phyloP scores from a whole-genome alignment of 73 alveolate genomes.

The Tetrahymena borealis region DNA sequence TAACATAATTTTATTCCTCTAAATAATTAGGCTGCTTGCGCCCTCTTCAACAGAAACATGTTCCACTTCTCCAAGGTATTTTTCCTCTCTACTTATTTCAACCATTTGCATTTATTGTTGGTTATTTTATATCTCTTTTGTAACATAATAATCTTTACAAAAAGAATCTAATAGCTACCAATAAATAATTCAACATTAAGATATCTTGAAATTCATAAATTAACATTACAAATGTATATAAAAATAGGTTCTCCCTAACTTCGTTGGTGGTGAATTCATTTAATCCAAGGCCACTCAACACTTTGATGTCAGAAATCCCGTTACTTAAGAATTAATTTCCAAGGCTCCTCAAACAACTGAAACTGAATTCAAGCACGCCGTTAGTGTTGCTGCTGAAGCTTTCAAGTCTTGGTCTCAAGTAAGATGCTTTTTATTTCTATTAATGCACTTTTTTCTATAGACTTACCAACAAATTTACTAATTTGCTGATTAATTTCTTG shows the following conservation, averaged over 20 bases:
- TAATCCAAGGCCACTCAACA: slow-evolving; percentile 45
- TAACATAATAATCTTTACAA: background rate
- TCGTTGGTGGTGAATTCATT: slow-evolving; percentile 65
- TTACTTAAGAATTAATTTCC: slow-evolving; percentile 64
- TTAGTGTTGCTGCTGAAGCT: slow-evolving; percentile 57
- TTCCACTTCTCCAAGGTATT: slow-evolving; percentile 12
- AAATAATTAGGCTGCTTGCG: background rate
- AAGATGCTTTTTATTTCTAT: background rate
- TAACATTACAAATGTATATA: too few relatives aligned
- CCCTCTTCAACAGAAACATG: background rate
- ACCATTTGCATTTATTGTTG: background rate
- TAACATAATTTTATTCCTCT: background rate
- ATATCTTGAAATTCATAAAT: too few relatives aligned
- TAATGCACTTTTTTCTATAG: too few relatives aligned
- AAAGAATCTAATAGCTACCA: too few relatives aligned
- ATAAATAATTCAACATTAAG: too few relatives aligned
- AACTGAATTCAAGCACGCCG: slow-evolving; percentile 76
- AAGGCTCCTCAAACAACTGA: slow-evolving; percentile 60
- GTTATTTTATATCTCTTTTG: background rate
- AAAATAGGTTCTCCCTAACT: slow-evolving; percentile 20
- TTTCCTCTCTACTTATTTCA: background rate
- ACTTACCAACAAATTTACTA: too few relatives aligned
- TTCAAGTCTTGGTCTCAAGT: slow-evolving; percentile 76
- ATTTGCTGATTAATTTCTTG: slow-evolving; percentile 51
- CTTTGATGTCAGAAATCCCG: slow-evolving; percentile 66